Base-by-base conservation (phyloP, 2,329 filamentous ascomycete genomes). In the Trichoderma simmonsii region DNA sequence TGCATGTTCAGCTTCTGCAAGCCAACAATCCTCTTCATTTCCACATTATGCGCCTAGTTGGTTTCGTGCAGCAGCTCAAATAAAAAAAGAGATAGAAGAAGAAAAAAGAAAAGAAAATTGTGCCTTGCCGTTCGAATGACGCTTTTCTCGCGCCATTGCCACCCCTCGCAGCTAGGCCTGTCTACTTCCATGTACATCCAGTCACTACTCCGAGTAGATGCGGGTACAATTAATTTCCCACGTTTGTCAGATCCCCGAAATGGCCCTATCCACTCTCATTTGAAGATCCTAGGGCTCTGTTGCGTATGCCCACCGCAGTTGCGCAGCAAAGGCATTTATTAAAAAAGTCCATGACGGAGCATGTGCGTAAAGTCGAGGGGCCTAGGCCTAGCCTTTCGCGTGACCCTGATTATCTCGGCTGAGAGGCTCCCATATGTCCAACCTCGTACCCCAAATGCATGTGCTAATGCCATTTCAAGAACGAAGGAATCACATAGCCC, bases 161-260 rank as follows among this genome's bases (percentile, higher is more conserved):
- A 24, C 60, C 34, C 60, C 60, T 66, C 63, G 24, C 63, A 54
- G 63, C 59, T 24, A n/a, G 21, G n/a, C n/a, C n/a, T 21, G n/a
- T 51, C 48, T 54, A 24, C 48, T 54, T 54, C 48, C 24, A n/a
- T 28, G 54, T n/a, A 59, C 39, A 32, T n/a, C 43, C 9, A 51
- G 43, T 51, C 18, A 21, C 43, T 21, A 21, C 32, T 26, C 24
- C 26, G 36, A 36, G 59, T 24, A 51, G 36, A 57, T 62, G 66
- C 66, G 66, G 66, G 66, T 70, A 70, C 56, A 21, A 54, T 54
- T 70, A 70, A 62, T 70, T 70, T 70, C 66, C 66, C 66, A 70
- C 66, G 36, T 61, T 62, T 61, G 66, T 54, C 39, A 70, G 66
- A 70, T 70, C 66, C 66, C 66, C 57, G 34, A 61, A 70, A 43